Conservation (phyloP, 1,284 basidiomycete species). For the Fomes fomentarius region DNA sequence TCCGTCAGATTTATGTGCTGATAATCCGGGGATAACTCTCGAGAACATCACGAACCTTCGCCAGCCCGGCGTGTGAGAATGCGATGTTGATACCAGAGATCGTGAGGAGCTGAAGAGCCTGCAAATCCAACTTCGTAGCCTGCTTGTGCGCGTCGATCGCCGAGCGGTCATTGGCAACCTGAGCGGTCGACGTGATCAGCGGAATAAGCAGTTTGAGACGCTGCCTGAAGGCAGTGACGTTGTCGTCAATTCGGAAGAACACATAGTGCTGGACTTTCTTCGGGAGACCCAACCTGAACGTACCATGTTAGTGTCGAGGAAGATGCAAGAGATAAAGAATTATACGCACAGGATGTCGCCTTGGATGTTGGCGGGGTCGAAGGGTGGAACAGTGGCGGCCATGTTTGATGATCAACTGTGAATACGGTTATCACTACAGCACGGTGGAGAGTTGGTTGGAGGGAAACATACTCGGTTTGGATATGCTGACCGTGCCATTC, state of each 20-base stretch:
- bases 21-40: not conserved
- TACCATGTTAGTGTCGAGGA: not conserved
- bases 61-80: conserved; percentile 37
- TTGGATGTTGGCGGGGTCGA: conserved; percentile 47
- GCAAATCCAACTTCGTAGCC: conserved; percentile 13
- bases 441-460: too few relatives aligned
- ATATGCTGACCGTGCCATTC: not conserved
- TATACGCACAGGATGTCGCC: conserved; percentile 49
- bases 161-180: conserved; percentile 18
- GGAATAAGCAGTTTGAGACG: conserved; percentile 35
- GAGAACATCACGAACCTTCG: conserved; percentile 15
- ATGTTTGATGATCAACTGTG: not conserved
- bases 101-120: conserved; percentile 16
- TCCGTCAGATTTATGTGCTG: too few relatives aligned
- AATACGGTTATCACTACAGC: not conserved
- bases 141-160: conserved; percentile 25
- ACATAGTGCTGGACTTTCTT: conserved; percentile 46
- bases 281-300: conserved; percentile 41
- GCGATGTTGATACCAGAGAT: conserved; percentile 36
- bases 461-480: not conserved
- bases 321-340: not conserved
- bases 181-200: conserved; percentile 36
- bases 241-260: conserved; percentile 44
- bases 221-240: conserved; percentile 26
- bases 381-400: conserved; percentile 17